These are phyloP conservation scores for Fusarium tupiense DNA, from an alignment of 2,329 filamentous ascomycete species.

Conservation along the genomic window DNA sequence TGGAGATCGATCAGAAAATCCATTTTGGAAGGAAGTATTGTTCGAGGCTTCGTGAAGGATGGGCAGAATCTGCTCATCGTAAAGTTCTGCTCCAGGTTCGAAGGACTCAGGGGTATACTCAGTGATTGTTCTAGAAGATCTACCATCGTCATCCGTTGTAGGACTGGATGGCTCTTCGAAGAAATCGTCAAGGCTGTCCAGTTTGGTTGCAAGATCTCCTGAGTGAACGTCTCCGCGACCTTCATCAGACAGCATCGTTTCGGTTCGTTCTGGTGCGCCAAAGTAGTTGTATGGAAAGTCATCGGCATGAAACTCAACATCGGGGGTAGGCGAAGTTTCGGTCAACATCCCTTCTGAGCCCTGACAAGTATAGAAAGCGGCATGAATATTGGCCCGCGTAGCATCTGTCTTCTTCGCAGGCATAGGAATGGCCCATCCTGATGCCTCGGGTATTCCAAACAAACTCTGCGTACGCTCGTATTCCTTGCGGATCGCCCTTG, in stretches of 20 bases:
- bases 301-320: conserved; percentile 92
- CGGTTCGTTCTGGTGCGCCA: conserved; percentile 75
- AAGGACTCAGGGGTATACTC: conserved; percentile 73
- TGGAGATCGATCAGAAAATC: conserved; percentile 79
- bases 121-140: conserved; percentile 70
- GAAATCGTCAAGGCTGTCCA: conserved; percentile 84
- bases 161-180: conserved; percentile 76
- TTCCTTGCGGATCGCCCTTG: conserved; percentile 87
- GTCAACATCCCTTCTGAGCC: conserved; percentile 67
- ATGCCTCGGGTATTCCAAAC: conserved; percentile 95
- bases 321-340: conserved; percentile 76
- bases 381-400: conserved; percentile 92
- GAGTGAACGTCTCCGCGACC: conserved; percentile 72
- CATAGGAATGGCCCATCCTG: conserved; percentile 94
- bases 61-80: conserved; percentile 92
- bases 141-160: conserved; percentile 65
- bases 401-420: conserved; percentile 88
- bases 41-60: conserved; percentile 88
- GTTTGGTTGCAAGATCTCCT: conserved; percentile 82
- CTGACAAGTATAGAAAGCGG: conserved; percentile 94
- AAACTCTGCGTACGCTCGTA: conserved; percentile 94
- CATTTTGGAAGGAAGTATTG: conserved; percentile 85
- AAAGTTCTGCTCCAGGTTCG: conserved; percentile 82
- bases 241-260: conserved; percentile 94
- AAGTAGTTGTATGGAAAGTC: conserved; percentile 88